Evolutionary conservation across 495 filamentous ascomycete species (phyloP).

Genomic region (Parathielavia hyrcaniae): DNA sequence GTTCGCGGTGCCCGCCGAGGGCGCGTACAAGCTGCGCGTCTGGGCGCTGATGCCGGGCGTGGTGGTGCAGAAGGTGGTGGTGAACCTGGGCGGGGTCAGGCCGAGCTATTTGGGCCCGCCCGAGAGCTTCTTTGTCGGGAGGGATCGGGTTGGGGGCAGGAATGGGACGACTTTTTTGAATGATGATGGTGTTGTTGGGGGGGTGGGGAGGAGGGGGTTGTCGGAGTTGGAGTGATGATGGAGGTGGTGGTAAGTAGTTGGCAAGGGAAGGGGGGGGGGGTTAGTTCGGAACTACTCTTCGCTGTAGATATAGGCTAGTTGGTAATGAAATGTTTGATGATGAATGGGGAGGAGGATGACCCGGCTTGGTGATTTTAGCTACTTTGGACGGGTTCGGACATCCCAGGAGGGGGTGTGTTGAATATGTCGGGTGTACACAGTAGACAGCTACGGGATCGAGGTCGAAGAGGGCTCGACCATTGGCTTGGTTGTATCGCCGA

Average conservation of each 20-base stretch:
- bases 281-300: no score
- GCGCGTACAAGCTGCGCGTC: conserved; percentile 53
- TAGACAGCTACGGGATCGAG: no score
- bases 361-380: no score
- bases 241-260: conserved; percentile 13
- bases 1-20: conserved; percentile 42
- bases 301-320: neutral
- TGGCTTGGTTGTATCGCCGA: no score
- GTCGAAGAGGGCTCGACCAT: no score
- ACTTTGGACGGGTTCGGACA: neutral
- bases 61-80: conserved; percentile 61
- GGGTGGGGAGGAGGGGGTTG: neutral
- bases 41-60: conserved; percentile 59
- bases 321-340: conserved; percentile 1
- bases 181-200: conserved; percentile 23
- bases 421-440: neutral
- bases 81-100: conserved; percentile 63
- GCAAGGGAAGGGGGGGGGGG: no score
- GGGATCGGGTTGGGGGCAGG: conserved; percentile 37
- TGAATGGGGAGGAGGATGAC: neutral
- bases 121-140: conserved; percentile 53
- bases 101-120: conserved; percentile 63
- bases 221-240: conserved; percentile 21
- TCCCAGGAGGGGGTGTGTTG: conserved; percentile 2
- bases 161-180: conserved; percentile 40